Conservation (phyloP, 176 grass and related monocot species). For the Triticum urartu region DNA sequence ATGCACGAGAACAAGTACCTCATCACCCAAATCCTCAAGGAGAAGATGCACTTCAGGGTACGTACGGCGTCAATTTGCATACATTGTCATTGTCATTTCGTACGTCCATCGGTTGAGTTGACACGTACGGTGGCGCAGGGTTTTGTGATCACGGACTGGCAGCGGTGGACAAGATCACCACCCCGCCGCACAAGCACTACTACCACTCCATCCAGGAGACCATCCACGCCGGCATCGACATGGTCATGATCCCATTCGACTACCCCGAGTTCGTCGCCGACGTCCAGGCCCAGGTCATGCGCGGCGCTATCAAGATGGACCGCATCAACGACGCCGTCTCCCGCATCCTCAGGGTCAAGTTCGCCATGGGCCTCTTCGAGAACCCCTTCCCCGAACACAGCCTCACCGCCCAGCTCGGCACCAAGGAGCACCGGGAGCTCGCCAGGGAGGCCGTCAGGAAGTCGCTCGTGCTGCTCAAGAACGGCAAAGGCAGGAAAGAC, state of each 20-base stretch:
- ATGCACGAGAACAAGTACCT: slow-evolving; percentile 74
- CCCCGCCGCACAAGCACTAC: slow-evolving; percentile 52
- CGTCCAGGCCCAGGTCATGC: slow-evolving; percentile 34
- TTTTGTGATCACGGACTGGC: slow-evolving; percentile 78
- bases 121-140: slow-evolving; percentile 23
- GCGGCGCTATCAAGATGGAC: slow-evolving; percentile 44
- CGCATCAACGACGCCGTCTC: slow-evolving; percentile 65
- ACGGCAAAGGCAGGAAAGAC: slow-evolving; percentile 38
- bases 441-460: slow-evolving; percentile 76
- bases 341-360: slow-evolving; percentile 84
- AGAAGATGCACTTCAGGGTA: slow-evolving; percentile 60
- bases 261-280: slow-evolving; percentile 58
- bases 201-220: slow-evolving; percentile 59
- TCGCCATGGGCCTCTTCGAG: slow-evolving; percentile 82
- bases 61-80: neutral
- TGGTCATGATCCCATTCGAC: slow-evolving; percentile 78
- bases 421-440: slow-evolving; percentile 52
- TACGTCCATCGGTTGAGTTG: neutral
- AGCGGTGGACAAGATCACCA: slow-evolving; percentile 59
- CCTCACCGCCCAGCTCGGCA: slow-evolving; percentile 50
- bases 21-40: slow-evolving; percentile 67
- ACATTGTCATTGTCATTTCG: no score
- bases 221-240: slow-evolving; percentile 70
- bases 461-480: slow-evolving; percentile 79
- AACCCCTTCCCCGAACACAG: slow-evolving; percentile 50